phyloP scores from a whole-genome alignment of 257 asterid species.

The Ocimum tenuiflorum region DNA sequence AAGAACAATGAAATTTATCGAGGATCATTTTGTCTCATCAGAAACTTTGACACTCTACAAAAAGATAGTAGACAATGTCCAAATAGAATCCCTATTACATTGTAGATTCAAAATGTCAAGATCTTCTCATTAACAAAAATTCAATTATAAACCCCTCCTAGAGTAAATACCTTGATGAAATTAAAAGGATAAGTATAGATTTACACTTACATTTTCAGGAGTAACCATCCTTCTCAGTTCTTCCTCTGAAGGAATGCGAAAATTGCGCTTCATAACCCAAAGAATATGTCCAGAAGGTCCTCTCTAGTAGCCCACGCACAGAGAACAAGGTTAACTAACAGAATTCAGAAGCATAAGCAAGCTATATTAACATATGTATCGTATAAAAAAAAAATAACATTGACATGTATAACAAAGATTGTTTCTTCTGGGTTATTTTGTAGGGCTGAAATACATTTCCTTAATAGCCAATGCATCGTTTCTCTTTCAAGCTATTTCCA shows the following conservation, averaged over 20 bases:
- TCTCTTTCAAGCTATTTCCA: neutral
- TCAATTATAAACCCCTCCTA: slow-evolving; percentile 3
- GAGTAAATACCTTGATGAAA: neutral
- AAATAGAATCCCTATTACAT: slow-evolving; percentile 2
- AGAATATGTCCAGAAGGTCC: slow-evolving; percentile 62
- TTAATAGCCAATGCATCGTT: neutral
- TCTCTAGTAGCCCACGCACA: slow-evolving; percentile 41
- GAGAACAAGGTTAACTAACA: slow-evolving; percentile 4
- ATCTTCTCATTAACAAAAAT: slow-evolving; percentile 1
- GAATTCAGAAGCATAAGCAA: slow-evolving; percentile 14
- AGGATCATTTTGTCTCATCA: neutral
- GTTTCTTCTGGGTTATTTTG: neutral
- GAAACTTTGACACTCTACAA: neutral
- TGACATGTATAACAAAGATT: too few relatives aligned
- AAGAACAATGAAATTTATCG: neutral
- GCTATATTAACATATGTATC: neutral
- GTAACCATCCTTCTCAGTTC: slow-evolving; percentile 96
- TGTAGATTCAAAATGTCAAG: neutral
- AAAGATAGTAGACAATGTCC: neutral
- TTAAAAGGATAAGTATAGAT: neutral
- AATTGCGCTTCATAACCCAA: slow-evolving; percentile 84
- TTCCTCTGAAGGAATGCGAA: slow-evolving; percentile 92
- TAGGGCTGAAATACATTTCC: neutral
- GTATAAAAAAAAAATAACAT: too few relatives aligned
- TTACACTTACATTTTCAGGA: slow-evolving; percentile 78